phyloP scores from a whole-genome alignment of 768 basidiomycete species.

The Chalciporus sphaerocephalus region DNA sequence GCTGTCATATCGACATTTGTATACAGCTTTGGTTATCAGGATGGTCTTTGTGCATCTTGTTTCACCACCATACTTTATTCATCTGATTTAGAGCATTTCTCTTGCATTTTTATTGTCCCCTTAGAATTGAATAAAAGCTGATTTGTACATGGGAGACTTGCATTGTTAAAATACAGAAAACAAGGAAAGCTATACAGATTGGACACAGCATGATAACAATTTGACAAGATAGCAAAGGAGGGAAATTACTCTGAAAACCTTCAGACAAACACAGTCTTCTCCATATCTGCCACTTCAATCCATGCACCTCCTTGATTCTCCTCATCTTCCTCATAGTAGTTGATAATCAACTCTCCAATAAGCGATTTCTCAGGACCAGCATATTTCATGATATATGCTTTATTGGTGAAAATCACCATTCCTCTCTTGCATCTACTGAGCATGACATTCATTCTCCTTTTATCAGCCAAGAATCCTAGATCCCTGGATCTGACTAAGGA shows the following conservation, averaged over 20 bases:
- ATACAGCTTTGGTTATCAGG: too few relatives aligned
- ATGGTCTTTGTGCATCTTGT: too few relatives aligned
- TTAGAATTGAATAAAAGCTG: too few relatives aligned
- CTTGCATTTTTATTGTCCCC: neutral
- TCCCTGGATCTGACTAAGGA: slow-evolving; percentile 61
- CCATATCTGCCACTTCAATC: slow-evolving; percentile 33
- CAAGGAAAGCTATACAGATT: neutral
- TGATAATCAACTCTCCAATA: slow-evolving; percentile 36
- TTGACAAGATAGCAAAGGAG: slow-evolving; percentile 9
- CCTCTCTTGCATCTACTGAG: slow-evolving; percentile 73
- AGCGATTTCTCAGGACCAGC: slow-evolving; percentile 47
- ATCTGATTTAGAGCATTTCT: neutral
- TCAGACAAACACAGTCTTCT: slow-evolving; percentile 16
- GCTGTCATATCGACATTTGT: neutral
- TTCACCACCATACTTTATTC: neutral
- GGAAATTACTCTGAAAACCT: neutral
- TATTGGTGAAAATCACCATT: slow-evolving; percentile 71
- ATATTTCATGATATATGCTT: slow-evolving; percentile 52
- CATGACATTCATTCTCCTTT: slow-evolving; percentile 82
- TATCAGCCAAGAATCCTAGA: slow-evolving; percentile 64
- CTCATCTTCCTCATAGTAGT: slow-evolving; percentile 28
- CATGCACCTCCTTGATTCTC: slow-evolving; percentile 31
- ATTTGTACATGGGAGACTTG: neutral
- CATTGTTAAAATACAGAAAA: neutral
- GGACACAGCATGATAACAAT: slow-evolving; percentile 17